Conservation (phyloP, 2,329 filamentous ascomycete species). For the Arthrobotrys conoides region DNA sequence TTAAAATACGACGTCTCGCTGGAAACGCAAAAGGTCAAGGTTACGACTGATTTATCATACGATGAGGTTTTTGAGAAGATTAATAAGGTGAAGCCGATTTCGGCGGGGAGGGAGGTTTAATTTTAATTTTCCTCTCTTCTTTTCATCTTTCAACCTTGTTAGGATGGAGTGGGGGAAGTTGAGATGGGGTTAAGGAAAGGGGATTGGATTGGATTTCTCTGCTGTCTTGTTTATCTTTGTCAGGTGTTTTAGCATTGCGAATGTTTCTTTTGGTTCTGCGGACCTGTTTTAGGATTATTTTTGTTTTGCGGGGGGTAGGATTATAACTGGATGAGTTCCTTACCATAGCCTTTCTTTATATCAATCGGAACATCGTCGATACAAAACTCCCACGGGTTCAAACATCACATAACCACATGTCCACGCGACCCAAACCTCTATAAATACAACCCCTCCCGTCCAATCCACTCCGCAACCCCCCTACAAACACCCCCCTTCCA, state of each 20-base stretch:
- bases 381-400: no score
- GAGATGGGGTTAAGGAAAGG: no score
- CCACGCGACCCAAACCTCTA: no score
- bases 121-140: neutral
- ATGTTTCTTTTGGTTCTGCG: neutral
- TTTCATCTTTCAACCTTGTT: neutral
- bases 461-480: conserved; percentile 31
- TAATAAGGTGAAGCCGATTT: conserved; percentile 49
- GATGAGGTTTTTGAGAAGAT: conserved; percentile 60
- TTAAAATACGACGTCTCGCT: conserved; percentile 84
- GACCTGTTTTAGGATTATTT: conserved; percentile 18
- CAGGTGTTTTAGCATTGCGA: conserved; percentile 30
- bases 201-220: no score
- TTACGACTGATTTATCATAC: conserved; percentile 70
- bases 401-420: neutral
- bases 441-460: conserved; percentile 37
- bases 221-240: conserved; percentile 7
- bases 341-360: no score
- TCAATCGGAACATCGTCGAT: no score
- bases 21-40: conserved; percentile 84
- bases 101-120: conserved; percentile 20
- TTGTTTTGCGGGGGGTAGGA: conserved; percentile 1
- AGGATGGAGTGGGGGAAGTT: neutral
- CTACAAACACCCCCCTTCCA: conserved; percentile 35
- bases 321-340: no score